A percentile compares a stretch with the other conserved stretches of the same genome.
Evolutionary conservation across 1,284 basidiomycete species (phyloP).

Genomic region (Boletus smithii): DNA sequence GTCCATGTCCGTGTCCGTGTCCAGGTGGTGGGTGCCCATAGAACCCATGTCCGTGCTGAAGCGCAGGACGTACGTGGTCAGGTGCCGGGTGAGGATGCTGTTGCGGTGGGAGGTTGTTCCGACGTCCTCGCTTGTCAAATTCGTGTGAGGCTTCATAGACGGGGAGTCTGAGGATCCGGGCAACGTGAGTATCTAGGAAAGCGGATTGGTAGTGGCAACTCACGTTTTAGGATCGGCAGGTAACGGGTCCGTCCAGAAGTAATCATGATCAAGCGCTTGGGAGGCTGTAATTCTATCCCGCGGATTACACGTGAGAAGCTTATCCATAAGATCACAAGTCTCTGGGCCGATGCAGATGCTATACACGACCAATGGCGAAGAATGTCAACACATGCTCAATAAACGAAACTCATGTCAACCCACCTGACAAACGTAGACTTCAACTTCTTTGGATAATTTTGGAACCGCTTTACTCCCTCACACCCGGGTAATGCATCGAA

Average conservation of each 20-base stretch:
- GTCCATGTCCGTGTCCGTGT: slow-evolving; percentile 20
- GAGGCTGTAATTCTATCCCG: slow-evolving; percentile 87
- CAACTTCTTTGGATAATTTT: slow-evolving; percentile 48
- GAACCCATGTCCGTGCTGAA: slow-evolving; percentile 31
- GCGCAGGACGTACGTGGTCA: slow-evolving; percentile 30
- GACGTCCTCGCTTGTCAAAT: slow-evolving; percentile 74
- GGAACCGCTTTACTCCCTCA: slow-evolving; percentile 70
- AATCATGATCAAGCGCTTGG: slow-evolving; percentile 85
- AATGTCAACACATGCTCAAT: slow-evolving; percentile 8
- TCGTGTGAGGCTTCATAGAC: slow-evolving; percentile 81
- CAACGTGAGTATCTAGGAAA: slow-evolving; percentile 3
- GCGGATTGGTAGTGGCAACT: slow-evolving; percentile 26
- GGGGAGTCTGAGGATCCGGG: slow-evolving; percentile 51
- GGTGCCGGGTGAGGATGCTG: slow-evolving; percentile 21
- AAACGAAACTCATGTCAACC: slow-evolving; percentile 23
- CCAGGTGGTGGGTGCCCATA: slow-evolving; percentile 24
- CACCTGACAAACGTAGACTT: slow-evolving; percentile 60
- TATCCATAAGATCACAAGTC: slow-evolving; percentile 88
- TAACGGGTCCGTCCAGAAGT: slow-evolving; percentile 87
- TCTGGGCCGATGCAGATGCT: slow-evolving; percentile 59
- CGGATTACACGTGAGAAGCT: slow-evolving; percentile 88
- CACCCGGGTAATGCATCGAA: slow-evolving; percentile 77
- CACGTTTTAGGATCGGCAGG: slow-evolving; percentile 83
- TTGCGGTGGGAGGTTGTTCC: slow-evolving; percentile 32
- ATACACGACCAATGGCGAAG: slow-evolving; percentile 1